Conservation (phyloP, 805 yeast species). For the Saturnispora gosingensis region DNA sequence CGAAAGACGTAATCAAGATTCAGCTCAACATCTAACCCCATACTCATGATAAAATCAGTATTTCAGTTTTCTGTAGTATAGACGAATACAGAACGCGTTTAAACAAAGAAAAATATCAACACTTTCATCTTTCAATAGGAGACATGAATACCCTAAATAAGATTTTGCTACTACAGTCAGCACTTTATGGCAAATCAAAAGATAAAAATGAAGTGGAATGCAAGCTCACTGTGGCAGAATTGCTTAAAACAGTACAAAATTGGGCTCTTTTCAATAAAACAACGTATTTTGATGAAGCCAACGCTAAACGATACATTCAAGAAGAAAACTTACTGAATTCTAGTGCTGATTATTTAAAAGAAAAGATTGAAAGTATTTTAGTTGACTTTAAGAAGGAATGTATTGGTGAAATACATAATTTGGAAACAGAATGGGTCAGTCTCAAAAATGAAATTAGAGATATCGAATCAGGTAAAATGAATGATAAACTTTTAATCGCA, state of each 20-base stretch:
- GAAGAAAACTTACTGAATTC: constrained; percentile 4
- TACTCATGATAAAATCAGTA: background rate
- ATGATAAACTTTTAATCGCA: constrained; percentile 25
- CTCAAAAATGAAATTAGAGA: constrained; percentile 31
- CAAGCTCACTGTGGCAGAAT: background rate
- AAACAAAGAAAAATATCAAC: background rate
- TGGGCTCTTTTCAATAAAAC: background rate
- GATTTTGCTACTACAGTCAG: background rate
- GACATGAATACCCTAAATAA: constrained; percentile 1
- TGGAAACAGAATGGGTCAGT: constrained; percentile 30
- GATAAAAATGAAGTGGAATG: background rate
- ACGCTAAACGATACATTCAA: background rate
- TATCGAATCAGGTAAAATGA: constrained; percentile 34
- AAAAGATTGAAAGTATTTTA: background rate
- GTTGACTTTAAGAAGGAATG: constrained; percentile 24
- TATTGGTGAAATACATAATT: constrained; percentile 28
- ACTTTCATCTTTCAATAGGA: background rate
- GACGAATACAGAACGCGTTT: background rate
- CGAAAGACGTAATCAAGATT: background rate
- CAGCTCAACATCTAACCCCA: constrained; percentile 2
- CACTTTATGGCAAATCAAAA: constrained; percentile 3
- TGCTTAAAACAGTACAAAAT: background rate
- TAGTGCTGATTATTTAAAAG: background rate
- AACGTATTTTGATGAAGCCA: background rate
- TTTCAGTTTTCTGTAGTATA: background rate